Base-by-base conservation (phyloP, 805 yeast genomes). In the Zygosaccharomyces rouxii region DNA sequence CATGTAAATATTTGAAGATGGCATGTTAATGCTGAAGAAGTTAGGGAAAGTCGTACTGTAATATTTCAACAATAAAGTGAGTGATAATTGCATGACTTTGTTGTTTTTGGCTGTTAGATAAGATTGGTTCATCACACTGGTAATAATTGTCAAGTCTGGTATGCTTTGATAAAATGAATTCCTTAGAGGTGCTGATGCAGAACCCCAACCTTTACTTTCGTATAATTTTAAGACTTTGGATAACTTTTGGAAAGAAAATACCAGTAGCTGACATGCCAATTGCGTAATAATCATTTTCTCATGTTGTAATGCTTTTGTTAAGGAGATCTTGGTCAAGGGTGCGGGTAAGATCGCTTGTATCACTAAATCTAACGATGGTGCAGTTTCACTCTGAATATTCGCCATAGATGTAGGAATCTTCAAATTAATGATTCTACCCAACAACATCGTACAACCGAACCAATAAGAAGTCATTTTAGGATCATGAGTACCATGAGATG, bases 401-500 rank as follows among this genome's bases (percentile, higher is more conserved):
- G 48, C 38, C 33, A 73, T 63, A 5, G 67, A 63, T 9, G 51
- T 54, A 0, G 94, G 89, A 6, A 84, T 60, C 1, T 80, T 78
- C 3, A 82, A 55, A 25, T 74, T 72, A n/a, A 87, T 73, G 5
- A 86, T 72, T 49, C 80, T 78, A 1, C 82, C 73, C 39, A 83
- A 68, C 2, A 88, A 64, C 22, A 83, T 70, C 0, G 88, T 77
- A 66, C 79, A 84, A 6, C 94, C 86, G 41, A 89, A 73, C 89
- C 95, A 90, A 70, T 85, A 88, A 10, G 92, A 82, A 1, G 92
- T 74, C 48, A 85, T 69, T 42, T 83, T 79, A 0, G 97, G 96
- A 52, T 86, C 95, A 60, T 86, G 84, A 16, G 80, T 71, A 16
- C 90, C 89, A 47, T 82, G 80, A 3, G 83, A 76, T 2, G 78